Conservation (phyloP, 2,329 filamentous ascomycete genomes). For the Hysterium pulicare region DNA sequence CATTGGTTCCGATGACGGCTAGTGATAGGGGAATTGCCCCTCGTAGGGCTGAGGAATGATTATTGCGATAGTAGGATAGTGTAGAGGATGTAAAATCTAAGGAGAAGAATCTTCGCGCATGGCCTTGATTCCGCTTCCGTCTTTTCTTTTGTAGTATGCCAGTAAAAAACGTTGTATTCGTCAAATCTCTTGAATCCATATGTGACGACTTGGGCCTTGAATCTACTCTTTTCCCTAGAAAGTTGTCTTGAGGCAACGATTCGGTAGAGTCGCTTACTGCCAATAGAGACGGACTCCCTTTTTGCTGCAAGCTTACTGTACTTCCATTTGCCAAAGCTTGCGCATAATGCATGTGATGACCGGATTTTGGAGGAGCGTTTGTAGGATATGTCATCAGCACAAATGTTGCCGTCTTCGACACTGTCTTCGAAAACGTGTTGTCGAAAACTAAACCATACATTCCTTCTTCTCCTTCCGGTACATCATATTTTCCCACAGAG, state of each 20-base stretch:
- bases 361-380: slow-evolving; percentile 70
- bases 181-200: slow-evolving; percentile 15
- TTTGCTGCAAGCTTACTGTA: slow-evolving; percentile 33
- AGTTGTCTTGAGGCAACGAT: slow-evolving; percentile 41
- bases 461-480: slow-evolving; percentile 69
- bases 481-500: slow-evolving; percentile 83
- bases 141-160: slow-evolving; percentile 85
- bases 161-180: slow-evolving; percentile 64
- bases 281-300: slow-evolving; percentile 40
- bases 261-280: slow-evolving; percentile 50
- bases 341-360: slow-evolving; percentile 63
- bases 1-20: slow-evolving; percentile 86
- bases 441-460: slow-evolving; percentile 98
- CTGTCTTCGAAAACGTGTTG: slow-evolving; percentile 95
- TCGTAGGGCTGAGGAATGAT: slow-evolving; percentile 85
- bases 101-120: slow-evolving; percentile 90
- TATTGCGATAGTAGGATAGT: slow-evolving; percentile 92
- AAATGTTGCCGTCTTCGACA: slow-evolving; percentile 89
- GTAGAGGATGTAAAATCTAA: slow-evolving; percentile 93
- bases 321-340: slow-evolving; percentile 52
- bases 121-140: slow-evolving; percentile 90
- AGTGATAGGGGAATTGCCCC: slow-evolving; percentile 90
- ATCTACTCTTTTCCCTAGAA: slow-evolving; percentile 14
- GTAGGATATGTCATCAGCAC: slow-evolving; percentile 93
- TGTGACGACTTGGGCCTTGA: slow-evolving; percentile 40